Evolutionary conservation across 768 basidiomycete species (phyloP), one percentile per base, ranked within the genome.

Genomic region (Sarcodon aspratus): DNA sequence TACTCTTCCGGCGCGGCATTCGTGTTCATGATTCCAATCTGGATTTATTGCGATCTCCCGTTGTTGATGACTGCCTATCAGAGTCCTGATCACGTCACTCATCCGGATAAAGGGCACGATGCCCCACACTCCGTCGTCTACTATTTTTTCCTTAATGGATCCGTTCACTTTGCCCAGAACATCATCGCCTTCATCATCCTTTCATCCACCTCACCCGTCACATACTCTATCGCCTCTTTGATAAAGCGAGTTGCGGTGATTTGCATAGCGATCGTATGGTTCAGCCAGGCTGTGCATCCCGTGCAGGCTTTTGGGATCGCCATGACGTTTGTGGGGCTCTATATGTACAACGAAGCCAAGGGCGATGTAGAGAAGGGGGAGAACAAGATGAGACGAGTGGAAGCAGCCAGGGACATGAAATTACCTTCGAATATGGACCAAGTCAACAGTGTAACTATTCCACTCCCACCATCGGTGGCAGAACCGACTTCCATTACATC

Each of bases 161-260:
- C 89, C 1, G 93, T 92, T 10, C 93, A 99, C 67, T 99, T 96
- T 59, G 83, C 82, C 1, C 96, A 99, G 66, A 98, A 93, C 72
- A 85, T 98, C 60, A 88, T 98, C 58, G 96, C 96, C 32, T 99
- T 99, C 69, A 76, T 94, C 62, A 90, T 99, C 59, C 80, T 99
- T 44, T 82, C 95, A 1, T 90, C 88, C 31, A 95, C 92, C 3
- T 97, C 95, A 9, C 95, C 96, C 15, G 96, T 99, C 56, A 98
- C 96, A 0, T 99, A 99, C 67, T 95, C 91, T 47, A 98, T 99
- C 63, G 96, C 96, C 3, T 96, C 92, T 3, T 80, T 99, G 59
- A 80, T 97, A 69, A 99, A 99, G 66, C 91, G 96, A 21, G 93
- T 99, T 48, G 92, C 83, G 43, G 96, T 99, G 59, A 99, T 99